Base-by-base conservation (phyloP, 2,329 filamentous ascomycete species). In the Dryadomyces quercus-mongolicae region DNA sequence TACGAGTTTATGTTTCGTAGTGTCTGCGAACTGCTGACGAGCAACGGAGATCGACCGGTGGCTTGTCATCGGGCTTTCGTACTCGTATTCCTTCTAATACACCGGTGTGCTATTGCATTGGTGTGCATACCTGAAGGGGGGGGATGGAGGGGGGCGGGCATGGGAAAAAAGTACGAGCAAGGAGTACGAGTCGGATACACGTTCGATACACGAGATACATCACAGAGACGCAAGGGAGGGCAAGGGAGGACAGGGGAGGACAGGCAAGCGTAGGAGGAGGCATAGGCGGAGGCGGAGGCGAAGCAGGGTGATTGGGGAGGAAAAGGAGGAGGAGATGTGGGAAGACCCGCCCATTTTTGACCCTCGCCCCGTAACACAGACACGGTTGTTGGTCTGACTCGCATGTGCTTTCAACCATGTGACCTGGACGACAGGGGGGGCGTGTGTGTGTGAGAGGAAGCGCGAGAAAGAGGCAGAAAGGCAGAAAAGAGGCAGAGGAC, bases 361-460 rank as follows among this genome's bases (percentile, higher is more conserved):
- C 43, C 49, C 15, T 45, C 31, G 45, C 55, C 51, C 53, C 53
- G 53, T 52, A 51, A 53, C 55, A 58, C 55, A 51, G 53, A 54
- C 53, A 18, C 51, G 18, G 16, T 21, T 12, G 36, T 54, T 54
- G 49, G 51, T 50, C 53, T 57, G n/a, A 56, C 57, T 47, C 55
- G 57, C 57, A 58, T 58, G 46, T 31, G 43, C 48, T 34, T 54
- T 54, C 21, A 40, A 25, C n/a, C 57, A 58, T 58, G 57, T 58
- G 57, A 58, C 57, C 52, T 54, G 49, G 22, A 48, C 49, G 21
- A 40, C 10, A 16, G 36, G 36, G 36, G 34, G 36, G 36, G 36
- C 10, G 36, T 12, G 34, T 38, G 34, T 38, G 7, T 38, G 34
- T 38, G 34, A 13, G 34, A n/a, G n/a, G n/a, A n/a, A n/a, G n/a